phyloP scores from a whole-genome alignment of 2,329 filamentous ascomycete species.

The Aureobasidium lini region DNA sequence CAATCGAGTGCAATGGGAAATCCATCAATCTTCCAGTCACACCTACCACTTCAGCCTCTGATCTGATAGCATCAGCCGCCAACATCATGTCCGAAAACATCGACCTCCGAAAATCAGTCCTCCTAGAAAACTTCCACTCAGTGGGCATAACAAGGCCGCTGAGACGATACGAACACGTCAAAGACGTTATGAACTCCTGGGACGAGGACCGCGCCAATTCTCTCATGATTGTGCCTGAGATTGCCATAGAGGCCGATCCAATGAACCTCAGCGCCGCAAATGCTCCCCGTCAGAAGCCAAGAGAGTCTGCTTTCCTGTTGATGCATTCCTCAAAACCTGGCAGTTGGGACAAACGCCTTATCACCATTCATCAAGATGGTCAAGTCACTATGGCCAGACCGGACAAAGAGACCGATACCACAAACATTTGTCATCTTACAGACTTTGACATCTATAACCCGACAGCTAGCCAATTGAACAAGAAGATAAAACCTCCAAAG shows the following conservation, averaged over 20 bases:
- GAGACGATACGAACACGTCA: slow-evolving; percentile 76
- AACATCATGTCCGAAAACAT: slow-evolving; percentile 57
- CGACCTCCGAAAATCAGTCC: slow-evolving; percentile 56
- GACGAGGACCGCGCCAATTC: slow-evolving; percentile 71
- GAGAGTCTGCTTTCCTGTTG: slow-evolving; percentile 61
- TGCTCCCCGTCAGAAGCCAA: slow-evolving; percentile 57
- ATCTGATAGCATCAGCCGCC: slow-evolving; percentile 63
- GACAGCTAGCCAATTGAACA: slow-evolving; percentile 58
- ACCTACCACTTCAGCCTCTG: slow-evolving; percentile 63
- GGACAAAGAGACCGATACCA: slow-evolving; percentile 56
- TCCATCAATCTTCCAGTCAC: slow-evolving; percentile 65
- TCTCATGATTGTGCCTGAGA: slow-evolving; percentile 57
- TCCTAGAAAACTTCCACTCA: slow-evolving; percentile 68
- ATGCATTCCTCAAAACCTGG: slow-evolving; percentile 74
- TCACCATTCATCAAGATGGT: slow-evolving; percentile 66
- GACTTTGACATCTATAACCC: slow-evolving; percentile 89
- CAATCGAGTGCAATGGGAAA: slow-evolving; percentile 63
- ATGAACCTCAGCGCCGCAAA: slow-evolving; percentile 57
- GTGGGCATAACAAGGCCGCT: slow-evolving; percentile 76
- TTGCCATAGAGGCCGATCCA: slow-evolving; percentile 44
- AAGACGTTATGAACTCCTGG: slow-evolving; percentile 91
- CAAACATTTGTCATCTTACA: slow-evolving; percentile 72
- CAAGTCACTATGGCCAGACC: slow-evolving; percentile 69
- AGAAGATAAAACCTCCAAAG: slow-evolving; percentile 74
- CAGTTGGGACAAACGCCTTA: slow-evolving; percentile 81